A percentile compares a stretch with the other conserved stretches of the same genome.
Evolutionary conservation across 2,329 filamentous ascomycete species (phyloP).

Genomic region (Stagonosporopsis tanaceti): DNA sequence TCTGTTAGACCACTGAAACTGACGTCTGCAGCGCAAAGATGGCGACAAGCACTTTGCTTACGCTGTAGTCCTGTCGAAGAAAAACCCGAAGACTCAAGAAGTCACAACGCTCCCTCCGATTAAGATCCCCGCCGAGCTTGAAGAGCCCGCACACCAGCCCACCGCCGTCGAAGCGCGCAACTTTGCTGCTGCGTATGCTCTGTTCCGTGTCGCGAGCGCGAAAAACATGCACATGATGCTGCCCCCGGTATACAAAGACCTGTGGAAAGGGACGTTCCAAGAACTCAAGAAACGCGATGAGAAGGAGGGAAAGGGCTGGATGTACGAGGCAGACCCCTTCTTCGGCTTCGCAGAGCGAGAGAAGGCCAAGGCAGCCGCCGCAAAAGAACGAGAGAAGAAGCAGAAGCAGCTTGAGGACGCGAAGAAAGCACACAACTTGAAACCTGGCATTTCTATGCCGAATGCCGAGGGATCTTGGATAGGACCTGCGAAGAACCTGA

Average conservation of each 20-base stretch:
- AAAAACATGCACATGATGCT: slow-evolving; percentile 95
- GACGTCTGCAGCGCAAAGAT: slow-evolving; percentile 64
- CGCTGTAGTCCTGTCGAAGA: slow-evolving; percentile 73
- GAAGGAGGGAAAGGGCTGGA: slow-evolving; percentile 79
- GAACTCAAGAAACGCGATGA: slow-evolving; percentile 82
- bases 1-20: slow-evolving; percentile 4
- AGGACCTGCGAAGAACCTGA: slow-evolving; percentile 50
- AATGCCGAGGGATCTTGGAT: slow-evolving; percentile 39
- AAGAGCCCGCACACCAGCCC: slow-evolving; percentile 76
- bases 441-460: slow-evolving; percentile 43
- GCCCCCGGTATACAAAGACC: slow-evolving; percentile 84
- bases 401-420: slow-evolving; percentile 62
- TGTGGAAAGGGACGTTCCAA: slow-evolving; percentile 91
- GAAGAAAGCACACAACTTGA: slow-evolving; percentile 68
- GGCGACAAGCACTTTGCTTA: slow-evolving; percentile 81
- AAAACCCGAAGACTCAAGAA: slow-evolving; percentile 84
- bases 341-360: slow-evolving; percentile 79
- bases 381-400: slow-evolving; percentile 78
- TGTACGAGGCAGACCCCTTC: slow-evolving; percentile 97
- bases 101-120: slow-evolving; percentile 79
- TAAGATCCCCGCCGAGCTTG: slow-evolving; percentile 78
- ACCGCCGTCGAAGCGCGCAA: slow-evolving; percentile 91
- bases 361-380: slow-evolving; percentile 75
- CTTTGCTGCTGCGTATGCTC: slow-evolving; percentile 88
- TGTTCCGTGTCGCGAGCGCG: slow-evolving; percentile 93